Base-by-base conservation (phyloP, 805 yeast genomes). In the Scheffersomyces coipomensis region DNA sequence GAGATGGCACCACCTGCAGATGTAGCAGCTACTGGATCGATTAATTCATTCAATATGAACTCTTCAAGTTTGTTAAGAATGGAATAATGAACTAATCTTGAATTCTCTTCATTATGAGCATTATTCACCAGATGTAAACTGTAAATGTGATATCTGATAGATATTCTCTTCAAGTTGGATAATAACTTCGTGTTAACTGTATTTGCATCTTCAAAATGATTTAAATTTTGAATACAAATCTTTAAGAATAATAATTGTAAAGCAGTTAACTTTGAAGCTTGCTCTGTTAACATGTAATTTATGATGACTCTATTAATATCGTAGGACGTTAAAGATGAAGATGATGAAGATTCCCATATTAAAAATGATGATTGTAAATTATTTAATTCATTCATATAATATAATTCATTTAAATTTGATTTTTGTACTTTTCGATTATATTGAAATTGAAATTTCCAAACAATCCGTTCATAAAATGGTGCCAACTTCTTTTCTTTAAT, bases 361-460 rank as follows among this genome's bases (percentile, higher is more conserved):
- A 67, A 46, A 23, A 62, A 53, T 9, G 61, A 47, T n/a, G 63
- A 51, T 33, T 51, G 49, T 26, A 58, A 25, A 10, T 46, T 44
- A 37, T 51, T 38, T 12, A 68, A 42, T 16, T 35, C 26, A 12
- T 40, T 35, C 5, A 68, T 56, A 29, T 49, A 58, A 41, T 56
- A 42, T 9, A 40, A 12, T 45, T 58, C 64, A 17, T 55, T 48
- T 26, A 37, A 45, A 13, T 27, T 10, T n/a, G n/a, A n/a, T n/a
- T n/a, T n/a, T n/a, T n/a, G n/a, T n/a, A n/a, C n/a, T 17, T 46
- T 45, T 30, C 39, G 46, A 32, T 55, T 43, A 41, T 63, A 66
- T 30, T 66, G 69, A 39, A 65, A 64, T 42, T 62, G 55, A 44
- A 64, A 68, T 41, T 63, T 64, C 75, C 75, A 68, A 10, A 66